Evolutionary conservation across 129 eudicot species (phyloP), one percentile per base, ranked within the genome.

Genomic region (Daucus carota): DNA sequence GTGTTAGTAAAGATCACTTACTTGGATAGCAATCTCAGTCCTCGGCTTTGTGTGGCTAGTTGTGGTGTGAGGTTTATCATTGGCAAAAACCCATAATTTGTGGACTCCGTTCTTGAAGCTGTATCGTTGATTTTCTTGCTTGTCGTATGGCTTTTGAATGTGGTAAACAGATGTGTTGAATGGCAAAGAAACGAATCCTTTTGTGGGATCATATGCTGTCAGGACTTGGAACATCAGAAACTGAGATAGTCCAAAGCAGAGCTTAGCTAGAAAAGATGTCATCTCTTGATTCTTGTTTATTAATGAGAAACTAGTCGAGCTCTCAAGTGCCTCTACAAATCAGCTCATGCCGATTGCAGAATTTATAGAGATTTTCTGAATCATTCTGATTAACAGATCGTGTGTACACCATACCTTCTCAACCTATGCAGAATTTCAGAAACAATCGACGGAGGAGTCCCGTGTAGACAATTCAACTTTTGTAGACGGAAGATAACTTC

Each of bases 1-100:
- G n/a, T 11, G 36, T 60, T 60, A 15, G 68, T 4, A 29, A n/a
- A 14, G 6, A 45, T 28, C 0, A 52, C 77, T 50, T 74, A 74
- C 77, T 47, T 48, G 68, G 34, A 74, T 33, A 32, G 45, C 68
- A 74, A 74, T 74, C 68, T 74, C 77, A 17, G 77, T 74, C n/a
- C 77, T 47, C 0, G 77, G 77, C 57, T 74, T 74, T 11, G 77
- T 74, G n/a, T 74, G 46, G 68, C 77, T 74, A 52, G 77, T 74
- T 33, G 20, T 36, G 8, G 77, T 52, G 52, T 74, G 77, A 52
- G 77, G 77, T n/a, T 74, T 74, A 13, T 74, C 77, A 14, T 48
- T 54, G 46, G 77, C 77, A 4, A 16, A 74, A 74, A 74, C 77
- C 68, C 77, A 74, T 11, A 31, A 54, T 34, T n/a, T 74, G 48